phyloP scores from a whole-genome alignment of 257 asterid genomes.

The Penstemon barbatus region DNA sequence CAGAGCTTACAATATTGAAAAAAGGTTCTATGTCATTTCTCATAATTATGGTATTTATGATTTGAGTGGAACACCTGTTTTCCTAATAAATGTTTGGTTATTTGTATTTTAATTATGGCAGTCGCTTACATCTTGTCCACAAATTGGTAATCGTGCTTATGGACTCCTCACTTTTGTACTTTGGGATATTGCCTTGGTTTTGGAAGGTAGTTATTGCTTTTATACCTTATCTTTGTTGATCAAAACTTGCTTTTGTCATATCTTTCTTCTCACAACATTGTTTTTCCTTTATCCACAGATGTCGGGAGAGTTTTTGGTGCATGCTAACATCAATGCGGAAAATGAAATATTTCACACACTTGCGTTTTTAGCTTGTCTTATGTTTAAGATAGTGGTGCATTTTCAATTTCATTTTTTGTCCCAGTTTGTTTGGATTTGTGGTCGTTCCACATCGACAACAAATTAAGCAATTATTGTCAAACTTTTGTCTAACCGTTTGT shows the following conservation, averaged over 20 bases:
- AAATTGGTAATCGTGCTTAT: conserved; percentile 74
- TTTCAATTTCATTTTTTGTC: no score
- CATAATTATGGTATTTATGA: conserved; percentile 14
- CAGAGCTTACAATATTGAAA: conserved; percentile 94
- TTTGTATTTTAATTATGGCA: conserved; percentile 30
- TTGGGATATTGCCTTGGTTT: conserved; percentile 87
- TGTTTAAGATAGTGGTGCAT: conserved; percentile 89
- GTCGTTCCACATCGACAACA: conserved; percentile 10
- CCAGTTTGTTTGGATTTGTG: background rate
- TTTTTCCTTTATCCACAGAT: conserved; percentile 49
- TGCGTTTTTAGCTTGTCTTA: conserved; percentile 86
- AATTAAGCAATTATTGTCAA: conserved; percentile 1
- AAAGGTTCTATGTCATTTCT: conserved; percentile 54
- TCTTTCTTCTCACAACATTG: background rate
- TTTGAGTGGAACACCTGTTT: conserved; percentile 2
- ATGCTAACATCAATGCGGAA: conserved; percentile 66
- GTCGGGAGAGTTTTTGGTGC: conserved; percentile 66
- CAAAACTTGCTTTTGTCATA: conserved; percentile 17
- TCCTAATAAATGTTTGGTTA: conserved; percentile 26
- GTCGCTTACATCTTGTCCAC: conserved; percentile 82
- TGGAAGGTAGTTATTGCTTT: conserved; percentile 74
- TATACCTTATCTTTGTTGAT: conserved; percentile 12
- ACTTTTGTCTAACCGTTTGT: conserved; percentile 19
- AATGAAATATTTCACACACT: conserved; percentile 87
- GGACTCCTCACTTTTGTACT: conserved; percentile 83